A percentile compares a stretch with the other conserved stretches of the same genome.
phyloP scores from a whole-genome alignment of 805 yeast genomes.

The Schizosaccharomyces cryophilus region DNA sequence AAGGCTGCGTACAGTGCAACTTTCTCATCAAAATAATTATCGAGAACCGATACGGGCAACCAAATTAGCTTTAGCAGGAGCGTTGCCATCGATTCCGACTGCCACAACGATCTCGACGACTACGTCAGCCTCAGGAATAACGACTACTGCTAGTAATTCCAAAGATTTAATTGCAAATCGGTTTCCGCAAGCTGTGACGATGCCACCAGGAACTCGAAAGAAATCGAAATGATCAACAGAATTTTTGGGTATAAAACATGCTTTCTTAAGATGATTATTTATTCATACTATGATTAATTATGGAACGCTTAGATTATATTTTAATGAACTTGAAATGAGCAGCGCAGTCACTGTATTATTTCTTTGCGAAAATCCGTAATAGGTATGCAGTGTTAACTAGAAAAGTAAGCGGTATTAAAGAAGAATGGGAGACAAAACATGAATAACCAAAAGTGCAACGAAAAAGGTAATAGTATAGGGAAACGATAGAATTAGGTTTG shows the following conservation, averaged over 20 bases:
- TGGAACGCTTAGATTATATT: too few species aligned
- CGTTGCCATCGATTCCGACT: background rate
- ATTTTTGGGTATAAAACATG: too few species aligned
- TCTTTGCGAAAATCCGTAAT: too few species aligned
- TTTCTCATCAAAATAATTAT: background rate
- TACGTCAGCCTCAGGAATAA: background rate
- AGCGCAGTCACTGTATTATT: too few species aligned
- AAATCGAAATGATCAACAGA: background rate
- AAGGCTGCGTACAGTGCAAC: background rate
- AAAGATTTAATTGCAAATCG: background rate
- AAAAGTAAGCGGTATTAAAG: background rate
- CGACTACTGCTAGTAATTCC: background rate
- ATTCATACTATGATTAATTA: too few species aligned
- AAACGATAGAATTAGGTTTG: too few species aligned
- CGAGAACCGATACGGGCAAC: background rate
- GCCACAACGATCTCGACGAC: background rate
- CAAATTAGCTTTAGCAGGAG: background rate
- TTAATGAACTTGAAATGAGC: too few species aligned
- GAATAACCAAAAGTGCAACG: too few species aligned
- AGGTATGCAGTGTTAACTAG: background rate
- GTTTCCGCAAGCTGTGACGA: background rate
- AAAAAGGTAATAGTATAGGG: too few species aligned
- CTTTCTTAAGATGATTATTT: too few species aligned
- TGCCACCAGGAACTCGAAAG: background rate
- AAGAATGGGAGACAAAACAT: background rate